Base-by-base conservation (phyloP, 495 filamentous ascomycete genomes). In the Neurospora tetrasperma region DNA sequence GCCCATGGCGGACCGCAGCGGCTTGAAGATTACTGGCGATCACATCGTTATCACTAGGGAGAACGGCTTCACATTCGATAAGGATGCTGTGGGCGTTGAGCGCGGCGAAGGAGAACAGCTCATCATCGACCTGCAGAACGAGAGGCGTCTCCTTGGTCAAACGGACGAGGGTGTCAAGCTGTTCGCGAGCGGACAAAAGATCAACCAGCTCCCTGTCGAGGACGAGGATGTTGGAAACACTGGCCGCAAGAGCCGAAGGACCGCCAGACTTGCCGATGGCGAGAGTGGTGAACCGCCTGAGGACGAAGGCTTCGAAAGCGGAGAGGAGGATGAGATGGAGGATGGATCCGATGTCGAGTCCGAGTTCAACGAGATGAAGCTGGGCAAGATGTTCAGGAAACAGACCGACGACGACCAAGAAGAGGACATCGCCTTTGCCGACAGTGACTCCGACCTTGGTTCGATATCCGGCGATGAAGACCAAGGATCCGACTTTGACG, bases 1-100 rank as follows among this genome's bases (percentile, higher is more conserved):
- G 16, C 96, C 96, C 18, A 98, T 99, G 94, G 96, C 93, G 70
- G 96, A 99, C 83, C 93, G 97, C 42, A 95, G 94, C 75, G 96
- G 96, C 76, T 90, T 99, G 35, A 89, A 88, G 59, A 87, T 89
- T 73, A 86, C 87, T 27, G 87, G 87, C 59, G 86, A 87, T 73
- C 85, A 86, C 27, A 87, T 89, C 72, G 87, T 86, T 79, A 88
- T 89, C 68, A 88, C 86, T 27, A 80, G 84, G 48, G 86, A 89
- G 44, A 88, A 88, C 72, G 87, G 87, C 0, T 89, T 89, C 66
- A 95, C 87, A 41, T 98, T 98, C 71, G 88, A 96, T 76, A 89
- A 89, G 70, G 91, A 91, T 68, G 87, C 80, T 2, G 87, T 89
- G 3, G 88, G 86, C 9, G 88, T 88, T 73, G 90, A 94, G 74